These are phyloP conservation scores for Aspergillus conjunctus DNA, from an alignment of 495 filamentous ascomycete species.

Conservation along the genomic window DNA sequence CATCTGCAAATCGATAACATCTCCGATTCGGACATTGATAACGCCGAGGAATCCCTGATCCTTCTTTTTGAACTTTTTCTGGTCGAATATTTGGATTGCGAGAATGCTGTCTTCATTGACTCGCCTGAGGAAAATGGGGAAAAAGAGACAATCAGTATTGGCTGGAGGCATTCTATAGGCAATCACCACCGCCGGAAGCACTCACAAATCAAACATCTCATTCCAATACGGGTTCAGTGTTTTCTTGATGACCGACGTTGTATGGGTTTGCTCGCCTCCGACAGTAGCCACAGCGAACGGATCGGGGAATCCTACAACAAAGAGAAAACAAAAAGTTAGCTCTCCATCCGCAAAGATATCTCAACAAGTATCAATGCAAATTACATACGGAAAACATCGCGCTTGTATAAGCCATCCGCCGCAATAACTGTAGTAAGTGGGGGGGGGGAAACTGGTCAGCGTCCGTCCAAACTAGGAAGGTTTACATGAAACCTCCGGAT, in stretches of 20 bases:
- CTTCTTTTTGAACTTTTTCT: constrained; percentile 99
- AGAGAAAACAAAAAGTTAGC: constrained; percentile 26
- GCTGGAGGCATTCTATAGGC: constrained; percentile 8
- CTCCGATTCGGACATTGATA: constrained; percentile 93
- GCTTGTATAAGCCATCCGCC: constrained; percentile 96
- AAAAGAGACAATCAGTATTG: constrained; percentile 24
- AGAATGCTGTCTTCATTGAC: constrained; percentile 94
- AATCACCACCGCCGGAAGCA: background rate
- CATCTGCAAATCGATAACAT: constrained; percentile 84
- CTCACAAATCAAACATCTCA: constrained; percentile 92
- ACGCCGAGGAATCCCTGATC: constrained; percentile 98
- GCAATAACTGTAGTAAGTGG: constrained; percentile 73
- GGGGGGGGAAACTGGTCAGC: constrained; percentile 24
- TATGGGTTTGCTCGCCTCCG: constrained; percentile 94
- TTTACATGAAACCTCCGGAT: background rate
- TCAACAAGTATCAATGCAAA: constrained; percentile 16
- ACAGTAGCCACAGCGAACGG: constrained; percentile 97
- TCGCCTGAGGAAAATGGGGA: constrained; percentile 51
- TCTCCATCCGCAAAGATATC: background rate
- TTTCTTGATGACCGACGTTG: constrained; percentile 92
- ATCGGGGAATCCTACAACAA: constrained; percentile 80
- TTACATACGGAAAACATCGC: constrained; percentile 89
- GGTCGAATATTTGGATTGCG: constrained; percentile 97
- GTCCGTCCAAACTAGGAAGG: constrained; percentile 3
- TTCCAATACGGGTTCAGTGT: constrained; percentile 99